These are phyloP conservation scores for Picea sitchensis DNA, from an alignment of 75 land plant genomes.

Conservation along the genomic window DNA sequence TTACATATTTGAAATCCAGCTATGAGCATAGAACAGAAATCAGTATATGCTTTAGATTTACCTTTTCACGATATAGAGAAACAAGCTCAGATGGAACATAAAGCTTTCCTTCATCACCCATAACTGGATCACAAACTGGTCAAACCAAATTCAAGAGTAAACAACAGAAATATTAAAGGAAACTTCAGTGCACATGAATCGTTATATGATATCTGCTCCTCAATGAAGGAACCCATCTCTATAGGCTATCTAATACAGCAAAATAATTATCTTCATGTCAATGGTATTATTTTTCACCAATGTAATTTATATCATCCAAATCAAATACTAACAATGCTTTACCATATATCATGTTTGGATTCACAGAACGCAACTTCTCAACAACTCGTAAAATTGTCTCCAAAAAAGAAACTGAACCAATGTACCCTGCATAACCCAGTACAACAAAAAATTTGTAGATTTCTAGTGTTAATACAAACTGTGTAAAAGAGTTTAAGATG, in stretches of 20 bases:
- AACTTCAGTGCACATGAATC: neutral
- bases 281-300: neutral
- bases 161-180: neutral
- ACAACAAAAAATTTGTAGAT: too few species aligned
- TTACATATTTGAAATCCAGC: neutral
- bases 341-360: conserved; percentile 89
- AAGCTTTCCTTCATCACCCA: conserved; percentile 98
- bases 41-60: conserved; percentile 9
- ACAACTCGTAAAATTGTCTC: conserved; percentile 69
- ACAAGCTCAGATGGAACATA: conserved; percentile 83
- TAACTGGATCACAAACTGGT: conserved; percentile 97
- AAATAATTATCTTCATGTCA: neutral
- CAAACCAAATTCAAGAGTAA: conserved; percentile 3
- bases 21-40: neutral
- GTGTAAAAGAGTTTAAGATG: neutral
- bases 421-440: conserved; percentile 65
- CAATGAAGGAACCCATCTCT: neutral
- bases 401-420: conserved; percentile 90
- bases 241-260: neutral
- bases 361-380: conserved; percentile 69
- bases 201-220: neutral
- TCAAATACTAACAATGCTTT: conserved; percentile 14
- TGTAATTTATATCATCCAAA: neutral
- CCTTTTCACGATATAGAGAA: conserved; percentile 87
- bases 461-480: too few species aligned